Conservation (phyloP, 2,329 filamentous ascomycete genomes). For the Cercospora citrullina region DNA sequence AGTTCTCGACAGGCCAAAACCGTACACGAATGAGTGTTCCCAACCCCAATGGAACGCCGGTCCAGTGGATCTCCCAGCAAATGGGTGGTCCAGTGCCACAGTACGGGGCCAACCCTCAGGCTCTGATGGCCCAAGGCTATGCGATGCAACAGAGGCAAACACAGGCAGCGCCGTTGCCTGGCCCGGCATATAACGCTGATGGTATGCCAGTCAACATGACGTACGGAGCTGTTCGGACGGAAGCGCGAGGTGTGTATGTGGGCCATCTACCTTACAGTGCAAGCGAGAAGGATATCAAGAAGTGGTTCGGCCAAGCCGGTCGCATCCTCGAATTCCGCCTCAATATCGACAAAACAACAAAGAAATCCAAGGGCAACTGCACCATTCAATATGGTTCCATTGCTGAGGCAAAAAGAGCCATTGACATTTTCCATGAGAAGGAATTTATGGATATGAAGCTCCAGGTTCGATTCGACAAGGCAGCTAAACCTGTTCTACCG, state of each 20-base stretch:
- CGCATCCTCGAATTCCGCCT: conserved; percentile 31
- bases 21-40: neutral
- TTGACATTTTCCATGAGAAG: conserved; percentile 30
- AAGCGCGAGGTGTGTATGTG: conserved; percentile 36
- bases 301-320: conserved; percentile 32
- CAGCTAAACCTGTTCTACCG: conserved; percentile 12
- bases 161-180: neutral
- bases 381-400: conserved; percentile 33
- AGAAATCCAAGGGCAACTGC: conserved; percentile 35
- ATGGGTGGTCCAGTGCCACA: neutral
- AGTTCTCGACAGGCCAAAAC: neutral
- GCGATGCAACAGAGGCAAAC: neutral
- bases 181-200: conserved; percentile 24
- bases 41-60: neutral
- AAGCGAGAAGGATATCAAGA: conserved; percentile 29
- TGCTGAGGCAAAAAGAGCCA: conserved; percentile 31
- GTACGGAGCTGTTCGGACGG: conserved; percentile 29
- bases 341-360: conserved; percentile 29
- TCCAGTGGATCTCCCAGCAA: neutral
- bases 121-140: neutral
- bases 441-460: conserved; percentile 31
- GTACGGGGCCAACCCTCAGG: neutral
- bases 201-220: conserved; percentile 33
- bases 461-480: conserved; percentile 33
- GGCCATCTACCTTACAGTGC: conserved; percentile 34